These are phyloP conservation scores for Penicillium manginii DNA, from an alignment of 495 filamentous ascomycete genomes.

Conservation along the genomic window DNA sequence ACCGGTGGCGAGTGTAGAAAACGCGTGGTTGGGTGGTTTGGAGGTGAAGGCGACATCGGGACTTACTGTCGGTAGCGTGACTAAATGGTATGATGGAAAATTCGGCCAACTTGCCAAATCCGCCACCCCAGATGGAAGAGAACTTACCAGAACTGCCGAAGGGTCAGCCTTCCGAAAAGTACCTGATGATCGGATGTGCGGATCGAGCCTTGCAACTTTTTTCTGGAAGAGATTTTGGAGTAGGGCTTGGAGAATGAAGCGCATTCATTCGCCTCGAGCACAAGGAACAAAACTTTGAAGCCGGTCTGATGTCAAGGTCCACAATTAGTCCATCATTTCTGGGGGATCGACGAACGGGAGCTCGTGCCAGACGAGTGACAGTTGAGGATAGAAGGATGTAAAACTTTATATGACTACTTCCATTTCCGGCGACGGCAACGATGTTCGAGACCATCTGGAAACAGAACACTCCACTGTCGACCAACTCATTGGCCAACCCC, in stretches of 20 bases:
- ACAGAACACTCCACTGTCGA: not conserved
- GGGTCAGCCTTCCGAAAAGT: not conserved
- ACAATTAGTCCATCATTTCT: not conserved
- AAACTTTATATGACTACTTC: conserved; percentile 9
- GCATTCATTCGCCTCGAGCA: not conserved
- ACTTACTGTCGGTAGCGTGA: not conserved
- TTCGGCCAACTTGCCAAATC: not conserved
- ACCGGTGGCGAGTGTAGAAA: not conserved
- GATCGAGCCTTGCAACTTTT: not conserved
- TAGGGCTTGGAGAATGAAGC: not conserved
- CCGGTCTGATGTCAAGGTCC: conserved; percentile 1
- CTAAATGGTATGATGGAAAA: not conserved
- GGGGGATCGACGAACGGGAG: conserved; percentile 5
- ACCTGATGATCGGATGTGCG: not conserved
- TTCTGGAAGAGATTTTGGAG: not conserved
- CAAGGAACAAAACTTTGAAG: conserved; percentile 8
- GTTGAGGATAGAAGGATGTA: not conserved
- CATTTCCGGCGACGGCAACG: conserved; percentile 18
- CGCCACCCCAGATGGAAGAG: not conserved
- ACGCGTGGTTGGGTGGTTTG: not conserved
- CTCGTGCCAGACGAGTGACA: not conserved
- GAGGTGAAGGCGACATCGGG: conserved; percentile 1
- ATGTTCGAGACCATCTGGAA: conserved; percentile 9
- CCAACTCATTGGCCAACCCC: conserved; percentile 12
- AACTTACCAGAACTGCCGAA: not conserved